Evolutionary conservation across 352 stramenopile species (phyloP).

Genomic region (Phytophthora macrochlamydospora): DNA sequence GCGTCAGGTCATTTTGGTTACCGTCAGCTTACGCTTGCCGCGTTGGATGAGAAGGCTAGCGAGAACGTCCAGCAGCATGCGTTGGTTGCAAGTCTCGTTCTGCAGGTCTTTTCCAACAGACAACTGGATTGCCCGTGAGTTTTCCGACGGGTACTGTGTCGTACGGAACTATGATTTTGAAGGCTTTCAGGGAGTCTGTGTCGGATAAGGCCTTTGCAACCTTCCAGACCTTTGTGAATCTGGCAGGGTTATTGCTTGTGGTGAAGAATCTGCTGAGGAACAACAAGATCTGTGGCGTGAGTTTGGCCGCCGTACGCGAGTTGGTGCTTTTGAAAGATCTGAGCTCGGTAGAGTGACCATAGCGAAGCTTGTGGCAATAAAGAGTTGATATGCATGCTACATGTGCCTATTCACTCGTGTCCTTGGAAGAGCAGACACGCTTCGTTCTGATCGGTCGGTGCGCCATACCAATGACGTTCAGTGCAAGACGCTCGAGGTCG

Average conservation of each 20-base stretch:
- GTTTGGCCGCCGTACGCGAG: slow-evolving; percentile 27
- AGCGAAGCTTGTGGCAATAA: too few species aligned
- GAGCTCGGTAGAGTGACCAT: slow-evolving; percentile 33
- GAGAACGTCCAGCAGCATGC: slow-evolving; percentile 28
- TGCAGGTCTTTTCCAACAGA: slow-evolving; percentile 82
- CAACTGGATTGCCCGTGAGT: slow-evolving; percentile 48
- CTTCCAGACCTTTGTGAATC: slow-evolving; percentile 34
- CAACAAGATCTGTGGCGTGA: slow-evolving; percentile 25
- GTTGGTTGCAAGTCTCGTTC: slow-evolving; percentile 28
- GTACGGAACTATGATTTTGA: slow-evolving; percentile 48
- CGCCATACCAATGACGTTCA: too few species aligned
- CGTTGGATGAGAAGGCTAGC: slow-evolving; percentile 40
- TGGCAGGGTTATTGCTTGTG: slow-evolving; percentile 15
- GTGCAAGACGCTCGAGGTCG: slow-evolving; percentile 39
- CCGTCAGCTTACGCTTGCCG: slow-evolving; percentile 49
- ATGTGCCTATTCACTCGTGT: slow-evolving; percentile 53
- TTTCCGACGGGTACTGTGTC: slow-evolving; percentile 46
- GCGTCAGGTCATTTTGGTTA: slow-evolving; percentile 73
- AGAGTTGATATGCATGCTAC: too few species aligned
- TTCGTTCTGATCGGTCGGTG: slow-evolving; percentile 88
- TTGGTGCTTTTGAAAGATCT: slow-evolving; percentile 53
- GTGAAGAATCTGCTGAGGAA: slow-evolving; percentile 17
- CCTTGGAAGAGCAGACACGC: slow-evolving; percentile 91
- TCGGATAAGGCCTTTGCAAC: slow-evolving; percentile 36
- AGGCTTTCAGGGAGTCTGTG: slow-evolving; percentile 43